These are phyloP conservation scores for Trifolium subterraneum DNA, from an alignment of 306 rosid species.

Conservation along the genomic window DNA sequence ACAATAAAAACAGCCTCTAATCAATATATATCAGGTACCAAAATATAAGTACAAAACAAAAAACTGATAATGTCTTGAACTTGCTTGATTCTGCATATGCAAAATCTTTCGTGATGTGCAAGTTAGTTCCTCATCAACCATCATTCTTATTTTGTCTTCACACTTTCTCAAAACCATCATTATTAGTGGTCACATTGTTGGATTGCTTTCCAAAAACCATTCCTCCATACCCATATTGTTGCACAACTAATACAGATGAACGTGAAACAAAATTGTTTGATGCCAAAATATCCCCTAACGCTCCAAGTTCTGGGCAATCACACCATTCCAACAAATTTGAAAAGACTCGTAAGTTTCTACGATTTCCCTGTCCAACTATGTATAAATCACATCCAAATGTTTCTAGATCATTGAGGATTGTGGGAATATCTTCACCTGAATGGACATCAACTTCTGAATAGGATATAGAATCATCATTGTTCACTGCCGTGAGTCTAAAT, in stretches of 20 bases:
- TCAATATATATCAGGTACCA: no score
- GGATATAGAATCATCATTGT: slow-evolving; percentile 39
- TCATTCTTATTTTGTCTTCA: not conserved
- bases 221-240: slow-evolving; percentile 53
- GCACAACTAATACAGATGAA: slow-evolving; percentile 61
- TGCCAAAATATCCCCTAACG: slow-evolving; percentile 55
- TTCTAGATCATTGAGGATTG: slow-evolving; percentile 39
- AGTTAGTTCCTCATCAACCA: not conserved
- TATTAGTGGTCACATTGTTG: not conserved
- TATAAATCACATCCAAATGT: slow-evolving; percentile 40
- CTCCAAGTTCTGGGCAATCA: slow-evolving; percentile 60
- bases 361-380: slow-evolving; percentile 60
- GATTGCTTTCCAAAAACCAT: not conserved
- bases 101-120: not conserved
- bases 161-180: not conserved
- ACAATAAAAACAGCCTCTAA: no score
- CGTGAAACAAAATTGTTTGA: slow-evolving; percentile 42
- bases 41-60: no score
- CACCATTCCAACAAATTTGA: slow-evolving; percentile 51
- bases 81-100: not conserved
- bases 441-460: slow-evolving; percentile 47
- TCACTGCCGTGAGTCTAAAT: slow-evolving; percentile 41
- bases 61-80: no score
- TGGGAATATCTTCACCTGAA: slow-evolving; percentile 44
- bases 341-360: slow-evolving; percentile 25